Percentiles rank a stretch among this genome's conserved stretches.
Conservation (phyloP, 2,329 filamentous ascomycete species). For the Conoideocrella luteorostrata region DNA sequence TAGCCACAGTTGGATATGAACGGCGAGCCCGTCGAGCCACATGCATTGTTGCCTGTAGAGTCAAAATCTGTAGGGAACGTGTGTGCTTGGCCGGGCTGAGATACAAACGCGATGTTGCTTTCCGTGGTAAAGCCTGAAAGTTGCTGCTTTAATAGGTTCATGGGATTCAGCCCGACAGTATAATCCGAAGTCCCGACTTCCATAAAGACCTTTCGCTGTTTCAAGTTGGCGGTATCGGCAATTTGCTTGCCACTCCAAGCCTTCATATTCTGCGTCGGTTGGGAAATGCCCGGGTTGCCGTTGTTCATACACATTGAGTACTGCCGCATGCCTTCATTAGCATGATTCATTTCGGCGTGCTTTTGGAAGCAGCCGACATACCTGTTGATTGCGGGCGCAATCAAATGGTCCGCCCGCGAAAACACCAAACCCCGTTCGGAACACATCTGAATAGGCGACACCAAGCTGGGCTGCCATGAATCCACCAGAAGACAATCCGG, state of each 20-base stretch:
- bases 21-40: slow-evolving; percentile 3
- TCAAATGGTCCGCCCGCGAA: slow-evolving; percentile 11
- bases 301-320: slow-evolving; percentile 12
- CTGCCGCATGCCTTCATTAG: neutral
- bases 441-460: slow-evolving; percentile 9
- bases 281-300: slow-evolving; percentile 2
- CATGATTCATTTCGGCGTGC: neutral
- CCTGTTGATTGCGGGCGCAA: slow-evolving; percentile 8
- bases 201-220: slow-evolving; percentile 13
- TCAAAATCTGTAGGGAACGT: slow-evolving; percentile 12
- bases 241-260: slow-evolving; percentile 12
- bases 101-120: slow-evolving; percentile 4
- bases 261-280: slow-evolving; percentile 8
- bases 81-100: slow-evolving; percentile 6
- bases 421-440: slow-evolving; percentile 11
- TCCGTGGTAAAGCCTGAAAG: slow-evolving; percentile 5
- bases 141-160: slow-evolving; percentile 8
- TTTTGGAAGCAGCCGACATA: neutral
- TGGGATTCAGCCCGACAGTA: slow-evolving; percentile 13
- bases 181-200: slow-evolving; percentile 17
- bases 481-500: slow-evolving; percentile 10
- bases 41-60: slow-evolving; percentile 7
- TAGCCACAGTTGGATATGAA: slow-evolving; percentile 12
- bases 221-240: slow-evolving; percentile 7
- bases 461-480: slow-evolving; percentile 12